Conservation (phyloP, 805 yeast species). For the Saturnispora silvae region DNA sequence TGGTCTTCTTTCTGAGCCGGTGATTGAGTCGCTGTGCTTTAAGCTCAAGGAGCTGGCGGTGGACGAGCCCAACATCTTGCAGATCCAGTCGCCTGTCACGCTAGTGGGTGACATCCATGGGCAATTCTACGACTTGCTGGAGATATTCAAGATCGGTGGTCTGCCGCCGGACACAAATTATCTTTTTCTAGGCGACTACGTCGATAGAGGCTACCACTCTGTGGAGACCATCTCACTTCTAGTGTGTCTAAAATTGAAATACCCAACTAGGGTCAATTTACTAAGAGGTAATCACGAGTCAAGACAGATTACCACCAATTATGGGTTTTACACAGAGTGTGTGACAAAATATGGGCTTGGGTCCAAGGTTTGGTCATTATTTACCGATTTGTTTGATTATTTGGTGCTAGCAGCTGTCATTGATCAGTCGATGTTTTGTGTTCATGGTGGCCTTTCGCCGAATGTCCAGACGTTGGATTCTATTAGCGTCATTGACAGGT, state of each 20-base stretch:
- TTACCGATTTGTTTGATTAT: slow-evolving; percentile 90
- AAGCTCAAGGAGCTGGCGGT: slow-evolving; percentile 74
- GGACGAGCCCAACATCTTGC: slow-evolving; percentile 77
- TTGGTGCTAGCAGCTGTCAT: slow-evolving; percentile 82
- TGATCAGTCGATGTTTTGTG: slow-evolving; percentile 83
- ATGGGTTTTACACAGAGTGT: slow-evolving; percentile 95
- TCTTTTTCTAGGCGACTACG: slow-evolving; percentile 89
- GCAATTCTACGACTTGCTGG: slow-evolving; percentile 87
- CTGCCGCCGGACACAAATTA: slow-evolving; percentile 89
- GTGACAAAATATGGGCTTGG: slow-evolving; percentile 71
- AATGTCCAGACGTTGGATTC: slow-evolving; percentile 91
- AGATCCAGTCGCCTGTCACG: slow-evolving; percentile 76
- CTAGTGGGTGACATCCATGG: slow-evolving; percentile 98
- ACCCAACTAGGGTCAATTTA: slow-evolving; percentile 72
- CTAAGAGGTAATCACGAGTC: slow-evolving; percentile 96
- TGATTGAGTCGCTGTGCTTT: slow-evolving; percentile 63
- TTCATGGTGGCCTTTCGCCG: slow-evolving; percentile 95
- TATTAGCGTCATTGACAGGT: slow-evolving; percentile 79
- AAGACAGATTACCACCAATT: slow-evolving; percentile 91
- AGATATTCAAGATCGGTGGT: slow-evolving; percentile 90
- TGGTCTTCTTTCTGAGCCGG: slow-evolving; percentile 59
- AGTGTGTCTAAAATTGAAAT: slow-evolving; percentile 73
- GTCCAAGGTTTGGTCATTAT: slow-evolving; percentile 72
- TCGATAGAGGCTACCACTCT: slow-evolving; percentile 88
- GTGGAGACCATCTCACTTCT: slow-evolving; percentile 85